Conservation (phyloP, 176 grass and related monocot species). For the Aegilops tauschii region DNA sequence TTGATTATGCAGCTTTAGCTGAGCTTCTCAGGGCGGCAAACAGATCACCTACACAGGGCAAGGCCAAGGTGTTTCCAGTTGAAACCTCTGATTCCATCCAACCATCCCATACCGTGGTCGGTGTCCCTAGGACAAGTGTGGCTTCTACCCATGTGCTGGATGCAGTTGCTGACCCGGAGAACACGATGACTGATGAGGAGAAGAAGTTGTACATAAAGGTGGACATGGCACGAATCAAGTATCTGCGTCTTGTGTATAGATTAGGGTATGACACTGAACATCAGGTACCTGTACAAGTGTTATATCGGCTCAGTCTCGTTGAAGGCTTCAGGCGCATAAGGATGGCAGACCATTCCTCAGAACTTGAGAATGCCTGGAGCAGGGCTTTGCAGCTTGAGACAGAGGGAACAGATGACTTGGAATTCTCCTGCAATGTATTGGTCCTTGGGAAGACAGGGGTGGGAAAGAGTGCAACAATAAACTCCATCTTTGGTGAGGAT, state of each 20-base stretch:
- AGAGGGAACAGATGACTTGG: constrained; percentile 55
- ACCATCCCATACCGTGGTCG: background rate
- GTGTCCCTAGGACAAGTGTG: constrained; percentile 1
- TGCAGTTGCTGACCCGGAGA: constrained; percentile 40
- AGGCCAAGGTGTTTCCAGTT: constrained; percentile 37
- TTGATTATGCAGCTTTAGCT: constrained; percentile 46
- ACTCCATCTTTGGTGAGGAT: constrained; percentile 83
- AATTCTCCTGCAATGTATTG: constrained; percentile 84
- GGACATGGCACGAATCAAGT: constrained; percentile 53
- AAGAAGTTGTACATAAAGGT: constrained; percentile 83
- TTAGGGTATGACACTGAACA: constrained; percentile 65
- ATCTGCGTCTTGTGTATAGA: constrained; percentile 62
- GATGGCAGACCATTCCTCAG: constrained; percentile 42
- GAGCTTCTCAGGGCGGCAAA: constrained; percentile 47
- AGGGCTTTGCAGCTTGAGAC: constrained; percentile 67
- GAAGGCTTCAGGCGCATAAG: constrained; percentile 63
- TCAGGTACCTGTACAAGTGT: constrained; percentile 56
- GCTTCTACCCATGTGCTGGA: constrained; percentile 28
- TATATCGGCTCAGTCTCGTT: constrained; percentile 61
- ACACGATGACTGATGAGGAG: constrained; percentile 59
- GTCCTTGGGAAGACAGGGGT: constrained; percentile 87
- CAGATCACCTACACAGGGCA: constrained; percentile 36
- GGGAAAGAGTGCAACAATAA: constrained; percentile 93
- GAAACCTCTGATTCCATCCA: constrained; percentile 15
- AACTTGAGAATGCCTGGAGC: constrained; percentile 67